A percentile compares a stretch with the other conserved stretches of the same genome.
These are phyloP conservation scores for Sporothrix inflata DNA, from an alignment of 2,329 filamentous ascomycete species.

Conservation along the genomic window DNA sequence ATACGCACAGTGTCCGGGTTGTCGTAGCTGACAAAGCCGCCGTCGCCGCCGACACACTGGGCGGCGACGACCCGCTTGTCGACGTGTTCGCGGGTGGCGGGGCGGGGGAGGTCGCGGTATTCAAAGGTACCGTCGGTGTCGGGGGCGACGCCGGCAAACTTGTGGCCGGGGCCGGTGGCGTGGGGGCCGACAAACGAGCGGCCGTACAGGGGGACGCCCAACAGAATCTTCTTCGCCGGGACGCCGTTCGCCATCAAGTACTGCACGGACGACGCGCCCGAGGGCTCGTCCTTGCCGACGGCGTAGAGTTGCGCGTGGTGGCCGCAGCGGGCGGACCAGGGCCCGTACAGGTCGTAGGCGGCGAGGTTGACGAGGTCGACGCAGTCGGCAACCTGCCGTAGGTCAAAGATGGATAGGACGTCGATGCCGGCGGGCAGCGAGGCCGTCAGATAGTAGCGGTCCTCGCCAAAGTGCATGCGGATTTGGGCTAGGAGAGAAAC, in stretches of 20 bases:
- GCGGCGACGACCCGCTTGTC: conserved; percentile 71
- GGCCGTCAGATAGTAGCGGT: conserved; percentile 70
- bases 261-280: conserved; percentile 66
- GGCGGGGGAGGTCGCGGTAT: conserved; percentile 69
- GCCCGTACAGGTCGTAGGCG: conserved; percentile 78
- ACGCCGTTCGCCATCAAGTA: conserved; percentile 70
- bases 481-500: conserved; percentile 68
- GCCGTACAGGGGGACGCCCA: conserved; percentile 77
- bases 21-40: conserved; percentile 80
- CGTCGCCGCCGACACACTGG: conserved; percentile 71
- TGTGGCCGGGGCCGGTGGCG: conserved; percentile 66
- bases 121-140: conserved; percentile 69
- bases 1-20: conserved; percentile 74
- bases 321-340: conserved; percentile 68
- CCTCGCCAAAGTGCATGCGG: conserved; percentile 68
- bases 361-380: conserved; percentile 78
- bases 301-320: conserved; percentile 78
- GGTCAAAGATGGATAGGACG: conserved; percentile 70
- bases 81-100: conserved; percentile 65
- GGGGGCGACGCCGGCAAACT: conserved; percentile 58
- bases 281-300: conserved; percentile 62
- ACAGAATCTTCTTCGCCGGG: conserved; percentile 69
- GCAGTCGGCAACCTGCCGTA: conserved; percentile 63
- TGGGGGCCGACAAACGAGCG: conserved; percentile 66
- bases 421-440: conserved; percentile 70